Base-by-base conservation (phyloP, 257 asterid genomes). In the Paulownia fortunei region DNA sequence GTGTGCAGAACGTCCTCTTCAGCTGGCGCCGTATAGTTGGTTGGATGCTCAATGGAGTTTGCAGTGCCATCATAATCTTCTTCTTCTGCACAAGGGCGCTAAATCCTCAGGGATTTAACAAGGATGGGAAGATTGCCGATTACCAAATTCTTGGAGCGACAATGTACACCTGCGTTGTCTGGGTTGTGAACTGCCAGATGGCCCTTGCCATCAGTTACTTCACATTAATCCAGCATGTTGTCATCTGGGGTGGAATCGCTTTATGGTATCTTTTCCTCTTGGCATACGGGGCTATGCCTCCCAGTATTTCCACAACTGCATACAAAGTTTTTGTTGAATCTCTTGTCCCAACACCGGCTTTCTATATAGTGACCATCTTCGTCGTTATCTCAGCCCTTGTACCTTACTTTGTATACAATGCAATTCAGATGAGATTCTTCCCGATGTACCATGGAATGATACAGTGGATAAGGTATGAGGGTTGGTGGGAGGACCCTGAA, bases 181-280 rank as follows among this genome's bases (percentile, higher is more conserved):
- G 99, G 99, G 97, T 91, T 7, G 99, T 88, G 27, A 96, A 96
- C 85, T 82, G 91, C 84, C 98, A 96, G 70, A 88, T 96, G 85
- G 98, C 97, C 0, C 89, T 93, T 0, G 87, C 98, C n/a, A 78
- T 93, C 69, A 89, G 92, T 78, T 93, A 96, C 88, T 92, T 96
- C 92, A 93, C 98, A 8, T 72, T 90, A 3, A 87, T 96, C 73
- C 98, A 96, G 13, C 98, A 93, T 71, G 36, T 93, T 51, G 69
- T 90, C 77, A 86, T 96, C 59, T 96, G 99, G 99, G 99, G 99
- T 19, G 87, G 98, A 13, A 86, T 96, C 21, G 92, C 91, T 1
- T 3, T 92, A 0, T 96, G 98, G 97, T 92, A 96, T 76, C 71
- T 96, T 21, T 93, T 88, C 92, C 90, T 96, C 73, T 52, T 93